Percentiles rank a stretch among this genome's conserved stretches.
These are phyloP conservation scores for Cladosporium sp. DNA, from an alignment of 2,329 filamentous ascomycete genomes.

Conservation along the genomic window DNA sequence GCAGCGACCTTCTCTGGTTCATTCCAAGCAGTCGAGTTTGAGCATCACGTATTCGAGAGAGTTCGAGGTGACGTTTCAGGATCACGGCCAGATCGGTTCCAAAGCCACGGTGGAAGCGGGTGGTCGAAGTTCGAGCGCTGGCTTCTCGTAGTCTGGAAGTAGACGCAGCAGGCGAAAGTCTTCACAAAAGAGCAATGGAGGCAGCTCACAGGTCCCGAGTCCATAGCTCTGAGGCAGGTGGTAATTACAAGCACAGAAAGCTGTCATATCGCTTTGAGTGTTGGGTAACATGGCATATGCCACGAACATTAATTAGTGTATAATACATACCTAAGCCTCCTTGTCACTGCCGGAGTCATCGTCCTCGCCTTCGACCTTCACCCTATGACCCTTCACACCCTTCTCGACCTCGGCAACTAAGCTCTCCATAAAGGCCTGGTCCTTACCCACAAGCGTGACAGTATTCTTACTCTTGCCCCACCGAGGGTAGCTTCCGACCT, in stretches of 20 bases:
- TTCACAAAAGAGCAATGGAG: slow-evolving; percentile 8
- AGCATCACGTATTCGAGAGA: slow-evolving; percentile 9
- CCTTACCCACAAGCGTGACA: slow-evolving; percentile 77
- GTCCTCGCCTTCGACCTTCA: slow-evolving; percentile 62
- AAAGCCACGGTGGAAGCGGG: neutral
- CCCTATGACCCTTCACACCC: slow-evolving; percentile 67
- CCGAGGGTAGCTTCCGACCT: slow-evolving; percentile 90
- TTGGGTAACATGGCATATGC: neutral
- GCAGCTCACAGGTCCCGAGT: neutral
- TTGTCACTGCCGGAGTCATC: slow-evolving; percentile 41
- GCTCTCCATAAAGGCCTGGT: slow-evolving; percentile 71
- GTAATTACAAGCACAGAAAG: too few relatives aligned
- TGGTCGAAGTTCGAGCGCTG: neutral
- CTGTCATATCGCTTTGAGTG: too few relatives aligned
- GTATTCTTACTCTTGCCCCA: slow-evolving; percentile 87
- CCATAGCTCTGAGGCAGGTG: neutral
- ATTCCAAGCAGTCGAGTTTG: slow-evolving; percentile 2
- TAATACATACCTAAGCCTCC: slow-evolving; percentile 22
- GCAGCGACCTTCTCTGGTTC: neutral
- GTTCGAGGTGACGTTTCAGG: slow-evolving; percentile 10
- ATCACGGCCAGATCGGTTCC: neutral
- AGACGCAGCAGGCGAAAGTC: neutral
- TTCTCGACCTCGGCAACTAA: slow-evolving; percentile 72
- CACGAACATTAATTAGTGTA: neutral
- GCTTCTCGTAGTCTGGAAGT: neutral